A percentile compares a stretch with the other conserved stretches of the same genome.
Conservation (phyloP, 2,329 filamentous ascomycete genomes). For the Magnaporthiopsis incrustans region DNA sequence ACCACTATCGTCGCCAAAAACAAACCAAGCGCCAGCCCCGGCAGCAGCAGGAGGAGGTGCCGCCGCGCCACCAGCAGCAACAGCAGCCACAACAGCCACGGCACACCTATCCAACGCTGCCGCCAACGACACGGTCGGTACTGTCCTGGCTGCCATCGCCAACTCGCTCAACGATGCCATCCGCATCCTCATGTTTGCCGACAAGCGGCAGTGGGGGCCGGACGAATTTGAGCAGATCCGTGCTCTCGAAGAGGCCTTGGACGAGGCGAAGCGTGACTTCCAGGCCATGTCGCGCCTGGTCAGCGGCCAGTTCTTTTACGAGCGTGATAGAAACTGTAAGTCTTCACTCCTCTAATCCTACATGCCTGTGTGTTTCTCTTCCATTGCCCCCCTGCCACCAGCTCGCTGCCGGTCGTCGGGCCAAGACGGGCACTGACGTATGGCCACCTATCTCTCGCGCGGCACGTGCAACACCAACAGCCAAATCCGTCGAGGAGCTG, state of each 20-base stretch:
- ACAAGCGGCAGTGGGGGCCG: conserved; percentile 49
- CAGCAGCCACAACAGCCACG: neutral
- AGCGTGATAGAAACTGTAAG: conserved; percentile 47
- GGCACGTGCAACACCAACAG: conserved; percentile 21
- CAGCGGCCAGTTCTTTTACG: conserved; percentile 49
- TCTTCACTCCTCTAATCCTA: conserved; percentile 11
- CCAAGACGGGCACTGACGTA: conserved; percentile 11
- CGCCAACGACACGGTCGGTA: conserved; percentile 47
- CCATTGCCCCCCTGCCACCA: no score
- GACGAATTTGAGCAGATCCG: conserved; percentile 53
- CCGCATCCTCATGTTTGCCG: conserved; percentile 46
- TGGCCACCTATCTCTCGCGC: neutral
- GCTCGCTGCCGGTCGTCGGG: no score
- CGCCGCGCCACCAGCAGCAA: neutral
- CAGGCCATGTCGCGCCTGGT: conserved; percentile 48
- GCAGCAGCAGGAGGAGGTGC: neutral
- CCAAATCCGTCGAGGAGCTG: conserved; percentile 44
- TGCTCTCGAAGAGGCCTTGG: conserved; percentile 45
- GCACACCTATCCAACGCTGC: neutral
- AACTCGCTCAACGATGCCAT: conserved; percentile 43
- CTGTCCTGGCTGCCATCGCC: conserved; percentile 50
- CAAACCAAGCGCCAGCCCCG: neutral
- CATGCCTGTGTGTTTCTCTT: neutral
- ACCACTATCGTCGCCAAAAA: neutral
- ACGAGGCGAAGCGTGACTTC: conserved; percentile 53